Evolutionary conservation across 106 monocot species (phyloP).

Genomic region (Ottelia alismoides): DNA sequence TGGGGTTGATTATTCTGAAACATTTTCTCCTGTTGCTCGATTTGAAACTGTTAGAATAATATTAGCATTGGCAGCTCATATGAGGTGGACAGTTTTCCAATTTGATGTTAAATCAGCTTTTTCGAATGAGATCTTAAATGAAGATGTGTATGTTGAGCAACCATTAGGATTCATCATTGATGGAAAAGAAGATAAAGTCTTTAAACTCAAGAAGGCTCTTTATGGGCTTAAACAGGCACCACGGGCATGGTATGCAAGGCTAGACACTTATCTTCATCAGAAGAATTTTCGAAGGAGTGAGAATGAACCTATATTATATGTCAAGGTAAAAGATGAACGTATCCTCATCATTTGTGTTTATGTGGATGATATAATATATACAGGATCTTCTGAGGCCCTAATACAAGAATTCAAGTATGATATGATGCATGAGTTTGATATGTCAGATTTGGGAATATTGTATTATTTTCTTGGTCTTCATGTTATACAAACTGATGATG

Average conservation of each 20-base stretch:
- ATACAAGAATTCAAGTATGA: not conserved
- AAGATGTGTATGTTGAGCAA: not conserved
- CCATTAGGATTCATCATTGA: not conserved
- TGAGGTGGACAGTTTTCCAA: too few species aligned
- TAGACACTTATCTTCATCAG: too few species aligned
- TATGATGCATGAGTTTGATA: too few species aligned
- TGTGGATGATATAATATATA: conserved; percentile 13
- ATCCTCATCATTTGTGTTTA: conserved; percentile 10
- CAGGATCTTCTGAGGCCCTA: not conserved
- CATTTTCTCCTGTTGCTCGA: not conserved
- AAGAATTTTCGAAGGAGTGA: conserved; percentile 1
- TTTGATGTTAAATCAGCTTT: too few species aligned
- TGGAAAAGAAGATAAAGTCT: not conserved
- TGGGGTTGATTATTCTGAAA: conserved; percentile 3
- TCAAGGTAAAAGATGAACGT: not conserved
- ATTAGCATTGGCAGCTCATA: too few species aligned
- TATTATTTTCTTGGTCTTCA: too few species aligned
- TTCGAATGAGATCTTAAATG: too few species aligned
- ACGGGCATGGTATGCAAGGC: too few species aligned
- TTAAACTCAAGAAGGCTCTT: too few species aligned
- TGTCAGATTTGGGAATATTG: too few species aligned
- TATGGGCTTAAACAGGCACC: too few species aligned
- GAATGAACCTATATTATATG: conserved; percentile 2
- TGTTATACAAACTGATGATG: too few species aligned
- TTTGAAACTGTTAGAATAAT: conserved; percentile 11